Conservation (phyloP, 345 rosid species). For the Acer campestre region DNA sequence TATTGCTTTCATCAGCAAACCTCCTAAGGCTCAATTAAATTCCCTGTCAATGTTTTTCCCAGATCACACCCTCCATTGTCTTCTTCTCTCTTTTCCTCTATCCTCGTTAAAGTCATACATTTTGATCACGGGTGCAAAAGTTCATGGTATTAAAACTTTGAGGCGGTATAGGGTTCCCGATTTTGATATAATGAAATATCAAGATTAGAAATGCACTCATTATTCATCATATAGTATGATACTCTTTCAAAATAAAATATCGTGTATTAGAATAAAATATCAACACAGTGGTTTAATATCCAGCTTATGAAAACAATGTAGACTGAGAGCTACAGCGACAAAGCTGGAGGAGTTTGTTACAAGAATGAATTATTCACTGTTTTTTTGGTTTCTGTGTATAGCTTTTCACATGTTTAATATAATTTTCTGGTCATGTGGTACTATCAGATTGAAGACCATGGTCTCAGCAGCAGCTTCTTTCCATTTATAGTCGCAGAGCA, state of each 20-base stretch:
- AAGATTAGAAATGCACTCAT: not conserved
- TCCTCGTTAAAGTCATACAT: not conserved
- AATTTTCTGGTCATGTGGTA: conserved; percentile 19
- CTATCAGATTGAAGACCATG: conserved; percentile 62
- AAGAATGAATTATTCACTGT: not conserved
- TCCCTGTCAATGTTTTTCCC: not conserved
- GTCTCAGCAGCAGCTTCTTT: conserved; percentile 60
- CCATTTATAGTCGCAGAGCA: conserved; percentile 74
- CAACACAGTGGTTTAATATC: not conserved
- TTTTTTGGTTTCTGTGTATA: not conserved
- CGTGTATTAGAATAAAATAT: not conserved
- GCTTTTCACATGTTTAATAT: not conserved
- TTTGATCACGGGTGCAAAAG: not conserved
- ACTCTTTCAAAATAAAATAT: not conserved
- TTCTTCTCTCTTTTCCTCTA: not conserved
- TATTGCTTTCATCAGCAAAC: not conserved
- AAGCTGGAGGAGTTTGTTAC: conserved; percentile 3
- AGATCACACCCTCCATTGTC: not conserved
- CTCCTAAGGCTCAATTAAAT: not conserved
- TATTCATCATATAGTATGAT: not conserved
- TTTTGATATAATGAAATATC: conserved; percentile 3
- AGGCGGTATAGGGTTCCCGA: not conserved
- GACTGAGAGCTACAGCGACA: not conserved
- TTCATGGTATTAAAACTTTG: not conserved
- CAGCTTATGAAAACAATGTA: not conserved